phyloP scores from a whole-genome alignment of 495 filamentous ascomycete genomes.

The Mytilinidion resinicola region DNA sequence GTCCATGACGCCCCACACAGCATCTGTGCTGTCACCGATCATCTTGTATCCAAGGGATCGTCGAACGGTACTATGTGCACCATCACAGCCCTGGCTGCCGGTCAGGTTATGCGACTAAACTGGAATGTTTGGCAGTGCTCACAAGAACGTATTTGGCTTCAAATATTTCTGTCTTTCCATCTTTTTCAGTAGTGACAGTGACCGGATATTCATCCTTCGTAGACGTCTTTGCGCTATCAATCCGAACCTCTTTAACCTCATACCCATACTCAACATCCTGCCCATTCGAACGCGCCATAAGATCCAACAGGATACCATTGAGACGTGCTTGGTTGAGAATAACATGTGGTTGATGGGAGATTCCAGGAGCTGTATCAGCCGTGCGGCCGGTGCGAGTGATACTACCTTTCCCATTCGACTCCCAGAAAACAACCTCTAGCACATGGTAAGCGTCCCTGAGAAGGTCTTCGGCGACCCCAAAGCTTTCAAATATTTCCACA shows the following conservation, averaged over 20 bases:
- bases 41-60: constrained; percentile 62
- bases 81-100: constrained; percentile 61
- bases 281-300: constrained; percentile 42
- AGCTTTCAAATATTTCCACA: constrained; percentile 74
- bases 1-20: constrained; percentile 82
- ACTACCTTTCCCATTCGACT: constrained; percentile 33
- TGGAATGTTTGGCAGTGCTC: constrained; percentile 26
- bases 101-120: neutral
- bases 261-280: constrained; percentile 56
- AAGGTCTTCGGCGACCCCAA: constrained; percentile 63
- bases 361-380: constrained; percentile 55
- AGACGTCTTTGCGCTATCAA: constrained; percentile 41
- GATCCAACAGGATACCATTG: constrained; percentile 55
- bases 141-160: constrained; percentile 65
- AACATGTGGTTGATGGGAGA: constrained; percentile 65
- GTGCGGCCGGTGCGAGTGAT: constrained; percentile 51
- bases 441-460: constrained; percentile 68
- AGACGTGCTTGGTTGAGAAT: constrained; percentile 72
- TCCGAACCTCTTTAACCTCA: constrained; percentile 48
- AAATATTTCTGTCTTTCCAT: constrained; percentile 48
- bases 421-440: constrained; percentile 49
- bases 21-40: constrained; percentile 67
- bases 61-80: constrained; percentile 65
- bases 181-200: constrained; percentile 46
- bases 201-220: constrained; percentile 49